These are phyloP conservation scores for Yamagishiella unicocca DNA, from an alignment of 139 green algal genomes.

Conservation along the genomic window DNA sequence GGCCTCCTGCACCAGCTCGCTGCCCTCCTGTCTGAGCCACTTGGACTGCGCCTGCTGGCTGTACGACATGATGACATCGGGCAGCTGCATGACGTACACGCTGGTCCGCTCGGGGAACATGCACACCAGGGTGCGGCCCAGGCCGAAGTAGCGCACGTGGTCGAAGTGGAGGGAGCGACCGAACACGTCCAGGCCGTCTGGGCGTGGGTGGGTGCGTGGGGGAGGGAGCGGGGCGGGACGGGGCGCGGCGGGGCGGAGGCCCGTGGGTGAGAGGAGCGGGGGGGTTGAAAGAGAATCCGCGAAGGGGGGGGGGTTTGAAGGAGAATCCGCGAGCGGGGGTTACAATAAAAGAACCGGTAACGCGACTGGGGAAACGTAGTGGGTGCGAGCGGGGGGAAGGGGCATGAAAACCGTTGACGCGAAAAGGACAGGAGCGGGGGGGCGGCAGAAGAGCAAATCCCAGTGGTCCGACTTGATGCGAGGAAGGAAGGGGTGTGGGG, in stretches of 20 bases:
- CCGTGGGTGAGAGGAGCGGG: neutral
- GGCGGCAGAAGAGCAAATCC: too few species aligned
- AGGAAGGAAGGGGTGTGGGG: too few species aligned
- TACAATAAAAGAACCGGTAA: too few species aligned
- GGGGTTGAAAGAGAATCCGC: neutral
- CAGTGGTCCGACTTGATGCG: too few species aligned
- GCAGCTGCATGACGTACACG: conserved; percentile 70
- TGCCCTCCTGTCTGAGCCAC: conserved; percentile 72
- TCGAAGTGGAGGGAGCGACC: conserved; percentile 66
- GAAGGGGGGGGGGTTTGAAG: too few species aligned
- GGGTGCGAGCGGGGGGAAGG: too few species aligned
- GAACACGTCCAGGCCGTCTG: conserved; percentile 64
- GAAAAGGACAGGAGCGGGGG: too few species aligned
- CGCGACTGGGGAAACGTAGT: too few species aligned
- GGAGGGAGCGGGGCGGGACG: neutral
- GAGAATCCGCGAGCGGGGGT: too few species aligned
- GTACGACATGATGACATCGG: conserved; percentile 61
- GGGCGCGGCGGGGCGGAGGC: neutral
- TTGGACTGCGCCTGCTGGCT: conserved; percentile 63
- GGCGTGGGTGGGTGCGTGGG: neutral
- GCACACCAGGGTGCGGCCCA: conserved; percentile 80
- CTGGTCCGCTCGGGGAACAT: conserved; percentile 76
- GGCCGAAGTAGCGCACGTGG: conserved; percentile 88
- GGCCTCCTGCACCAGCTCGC: conserved; percentile 71
- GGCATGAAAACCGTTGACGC: too few species aligned